phyloP scores from a whole-genome alignment of 1,284 basidiomycete species.

The Spongispora temasekensis region DNA sequence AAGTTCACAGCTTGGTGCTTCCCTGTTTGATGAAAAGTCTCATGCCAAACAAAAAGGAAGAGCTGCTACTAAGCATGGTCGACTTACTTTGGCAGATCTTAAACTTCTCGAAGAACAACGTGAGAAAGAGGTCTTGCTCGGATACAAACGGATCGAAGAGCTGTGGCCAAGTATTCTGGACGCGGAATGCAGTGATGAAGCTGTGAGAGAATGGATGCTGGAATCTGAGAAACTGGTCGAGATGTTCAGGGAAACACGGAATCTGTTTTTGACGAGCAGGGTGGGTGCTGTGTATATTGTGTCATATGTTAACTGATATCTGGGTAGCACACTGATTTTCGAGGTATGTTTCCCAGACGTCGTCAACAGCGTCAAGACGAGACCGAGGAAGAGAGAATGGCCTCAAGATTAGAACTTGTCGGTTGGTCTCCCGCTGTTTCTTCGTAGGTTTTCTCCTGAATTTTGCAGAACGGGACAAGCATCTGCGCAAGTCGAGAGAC shows the following conservation, averaged over 20 bases:
- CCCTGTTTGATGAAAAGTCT: slow-evolving; percentile 59
- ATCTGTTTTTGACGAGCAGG: slow-evolving; percentile 76
- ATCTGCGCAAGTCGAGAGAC: slow-evolving; percentile 40
- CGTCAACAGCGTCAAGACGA: slow-evolving; percentile 50
- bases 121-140: slow-evolving; percentile 58
- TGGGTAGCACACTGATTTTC: slow-evolving; percentile 50
- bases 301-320: slow-evolving; percentile 1
- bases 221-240: slow-evolving; percentile 82
- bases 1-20: slow-evolving; percentile 32
- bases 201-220: slow-evolving; percentile 72
- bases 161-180: slow-evolving; percentile 44
- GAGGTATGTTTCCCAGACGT: slow-evolving; percentile 65
- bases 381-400: slow-evolving; percentile 71
- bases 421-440: slow-evolving; percentile 42
- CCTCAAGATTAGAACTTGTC: slow-evolving; percentile 71
- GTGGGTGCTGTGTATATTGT: slow-evolving; percentile 43
- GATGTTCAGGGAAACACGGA: slow-evolving; percentile 83
- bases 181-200: slow-evolving; percentile 38
- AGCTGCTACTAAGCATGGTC: slow-evolving; percentile 38
- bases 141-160: slow-evolving; percentile 51
- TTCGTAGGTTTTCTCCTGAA: too few species aligned
- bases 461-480: slow-evolving; percentile 46
- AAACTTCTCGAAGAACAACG: slow-evolving; percentile 61
- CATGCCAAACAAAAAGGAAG: slow-evolving; percentile 40
- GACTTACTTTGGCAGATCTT: slow-evolving; percentile 55